Base-by-base conservation (phyloP, 495 filamentous ascomycete species). In the Penicillium waksmanii region DNA sequence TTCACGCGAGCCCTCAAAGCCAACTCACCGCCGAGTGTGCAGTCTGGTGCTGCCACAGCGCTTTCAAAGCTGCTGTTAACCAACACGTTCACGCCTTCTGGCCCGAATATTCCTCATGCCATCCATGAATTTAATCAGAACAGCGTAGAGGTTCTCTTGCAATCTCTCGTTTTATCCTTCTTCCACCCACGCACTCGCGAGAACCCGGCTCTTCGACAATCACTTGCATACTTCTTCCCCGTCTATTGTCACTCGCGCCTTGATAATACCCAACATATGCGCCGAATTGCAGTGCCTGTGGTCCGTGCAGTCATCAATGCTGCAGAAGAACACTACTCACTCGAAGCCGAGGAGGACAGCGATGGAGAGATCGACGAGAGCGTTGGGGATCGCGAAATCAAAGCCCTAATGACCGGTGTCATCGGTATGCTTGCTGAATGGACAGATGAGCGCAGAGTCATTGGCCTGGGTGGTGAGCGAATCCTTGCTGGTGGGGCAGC, bases 141-240 rank as follows among this genome's bases (percentile, higher is more conserved):
- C 23, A 68, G 76, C 5, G 67, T 80, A 17, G 76, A 87, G 11
- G 86, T 93, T 58, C 81, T 99, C 5, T 83, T 99, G 51, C 91
- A 90, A 70, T 87, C 86, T 0, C 84, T 97, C 4, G 85, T 96
- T 3, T 75, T 94, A 5, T 84, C 90, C 19, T 98, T 96, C 76
- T 99, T 98, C 71, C 89, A 96, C 70, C 96, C 96, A 3, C 85
- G 87, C 25, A 94, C 91, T 13, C 80, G 83, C 2, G 83, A 85
- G 38, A 98, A 97, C 68, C 89, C 95, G 59, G 85, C 84, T n/a
- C 87, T 98, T 18, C 82, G 93, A 0, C 95, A 98, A 73, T 86
- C 91, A 0, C 81, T 98, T 23, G 91, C 89, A 53, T 98, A 98
- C 71, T 98, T 97, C 81, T 82, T 98, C 63, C 95, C 95, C 0